Evolutionary conservation across 768 basidiomycete genomes (phyloP).

Genomic region (Serendipita sp.): DNA sequence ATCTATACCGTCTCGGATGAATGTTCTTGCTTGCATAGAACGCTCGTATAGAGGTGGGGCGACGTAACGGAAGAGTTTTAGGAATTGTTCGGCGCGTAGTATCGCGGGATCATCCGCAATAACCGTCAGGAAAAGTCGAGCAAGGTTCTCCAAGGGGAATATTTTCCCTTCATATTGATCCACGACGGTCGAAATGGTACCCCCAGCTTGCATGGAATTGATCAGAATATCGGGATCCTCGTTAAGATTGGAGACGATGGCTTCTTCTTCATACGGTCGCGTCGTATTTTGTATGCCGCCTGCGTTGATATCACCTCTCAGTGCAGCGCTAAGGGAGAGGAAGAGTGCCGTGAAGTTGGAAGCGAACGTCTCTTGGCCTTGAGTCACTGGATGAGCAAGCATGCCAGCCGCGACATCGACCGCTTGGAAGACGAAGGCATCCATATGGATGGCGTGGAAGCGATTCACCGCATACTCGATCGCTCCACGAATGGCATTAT

Average conservation of each 20-base stretch:
- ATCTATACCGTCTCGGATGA: constrained; percentile 52
- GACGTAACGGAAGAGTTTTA: constrained; percentile 42
- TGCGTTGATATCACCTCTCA: constrained; percentile 30
- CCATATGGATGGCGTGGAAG: constrained; percentile 58
- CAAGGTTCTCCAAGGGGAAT: constrained; percentile 47
- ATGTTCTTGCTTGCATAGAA: constrained; percentile 34
- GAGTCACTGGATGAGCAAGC: constrained; percentile 29
- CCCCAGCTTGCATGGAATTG: constrained; percentile 21
- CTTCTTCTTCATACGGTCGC: constrained; percentile 50
- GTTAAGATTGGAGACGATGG: constrained; percentile 47
- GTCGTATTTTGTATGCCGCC: constrained; percentile 54
- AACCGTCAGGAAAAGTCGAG: constrained; percentile 59
- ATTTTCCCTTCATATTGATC: constrained; percentile 44
- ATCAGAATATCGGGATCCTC: constrained; percentile 33
- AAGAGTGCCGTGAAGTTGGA: constrained; percentile 43
- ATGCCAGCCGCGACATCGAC: constrained; percentile 46
- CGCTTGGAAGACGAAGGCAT: constrained; percentile 59
- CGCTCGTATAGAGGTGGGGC: constrained; percentile 41
- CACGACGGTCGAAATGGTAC: constrained; percentile 26
- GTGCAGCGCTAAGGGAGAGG: constrained; percentile 29
- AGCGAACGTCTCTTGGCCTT: constrained; percentile 30
- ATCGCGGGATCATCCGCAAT: constrained; percentile 60
- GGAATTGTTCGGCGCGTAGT: constrained; percentile 51
- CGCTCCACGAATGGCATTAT: constrained; percentile 38
- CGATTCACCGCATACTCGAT: constrained; percentile 58